phyloP scores from a whole-genome alignment of 2,329 filamentous ascomycete species.

The Magnaporthales sp. region DNA sequence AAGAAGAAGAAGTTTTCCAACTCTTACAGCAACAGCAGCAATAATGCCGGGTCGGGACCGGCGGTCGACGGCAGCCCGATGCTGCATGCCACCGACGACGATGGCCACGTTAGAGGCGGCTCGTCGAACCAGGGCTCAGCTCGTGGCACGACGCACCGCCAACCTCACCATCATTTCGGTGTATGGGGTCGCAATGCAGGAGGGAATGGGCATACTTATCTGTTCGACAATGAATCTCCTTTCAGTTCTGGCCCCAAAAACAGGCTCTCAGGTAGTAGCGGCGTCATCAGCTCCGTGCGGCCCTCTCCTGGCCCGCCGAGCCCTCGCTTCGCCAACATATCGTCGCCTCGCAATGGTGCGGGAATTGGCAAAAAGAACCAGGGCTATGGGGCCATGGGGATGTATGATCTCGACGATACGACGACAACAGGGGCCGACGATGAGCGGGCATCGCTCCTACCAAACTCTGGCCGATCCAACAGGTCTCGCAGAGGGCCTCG shows the following conservation, averaged over 20 bases:
- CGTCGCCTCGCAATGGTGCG: slow-evolving; percentile 14
- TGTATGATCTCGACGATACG: slow-evolving; percentile 72
- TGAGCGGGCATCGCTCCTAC: slow-evolving; percentile 76
- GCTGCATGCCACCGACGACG: slow-evolving; percentile 51
- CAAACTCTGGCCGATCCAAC: slow-evolving; percentile 46
- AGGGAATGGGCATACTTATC: slow-evolving; percentile 54
- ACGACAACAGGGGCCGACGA: slow-evolving; percentile 63
- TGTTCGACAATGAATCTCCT: slow-evolving; percentile 71
- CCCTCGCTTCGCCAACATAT: slow-evolving; percentile 39
- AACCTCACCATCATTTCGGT: slow-evolving; percentile 67
- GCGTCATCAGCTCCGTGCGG: slow-evolving; percentile 27
- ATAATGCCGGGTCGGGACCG: not conserved
- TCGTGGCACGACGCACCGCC: slow-evolving; percentile 54
- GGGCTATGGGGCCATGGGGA: not conserved
- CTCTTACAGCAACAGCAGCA: slow-evolving; percentile 62
- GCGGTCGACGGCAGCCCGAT: slow-evolving; percentile 38
- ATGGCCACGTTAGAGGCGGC: slow-evolving; percentile 52
- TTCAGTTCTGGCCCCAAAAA: slow-evolving; percentile 33
- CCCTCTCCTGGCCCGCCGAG: slow-evolving; percentile 63
- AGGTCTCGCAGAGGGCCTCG: slow-evolving; percentile 30
- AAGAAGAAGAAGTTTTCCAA: slow-evolving; percentile 94
- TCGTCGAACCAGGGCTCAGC: slow-evolving; percentile 44
- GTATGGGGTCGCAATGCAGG: slow-evolving; percentile 64
- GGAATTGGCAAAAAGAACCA: slow-evolving; percentile 9
- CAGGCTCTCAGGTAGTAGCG: slow-evolving; percentile 39